Percentiles rank a stretch among this genome's conserved stretches.
These are phyloP conservation scores for Globisporangium yorkense DNA, from an alignment of 352 stramenopile genomes.

Conservation along the genomic window DNA sequence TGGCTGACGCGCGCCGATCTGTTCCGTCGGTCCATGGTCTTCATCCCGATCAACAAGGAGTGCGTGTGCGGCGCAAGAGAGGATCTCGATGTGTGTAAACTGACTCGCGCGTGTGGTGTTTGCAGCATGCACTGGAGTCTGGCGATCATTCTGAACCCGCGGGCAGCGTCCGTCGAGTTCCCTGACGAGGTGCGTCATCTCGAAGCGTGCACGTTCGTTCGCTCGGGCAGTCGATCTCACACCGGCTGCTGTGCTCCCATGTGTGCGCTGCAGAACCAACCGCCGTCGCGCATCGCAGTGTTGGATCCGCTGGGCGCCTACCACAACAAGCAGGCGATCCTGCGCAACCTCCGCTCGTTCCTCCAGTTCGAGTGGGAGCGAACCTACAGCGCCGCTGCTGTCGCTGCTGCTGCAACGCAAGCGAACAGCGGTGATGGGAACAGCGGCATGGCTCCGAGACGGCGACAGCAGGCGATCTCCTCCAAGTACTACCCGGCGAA, in stretches of 20 bases:
- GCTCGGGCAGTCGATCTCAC: background rate
- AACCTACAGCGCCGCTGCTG: constrained; percentile 5
- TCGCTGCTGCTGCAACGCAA: background rate
- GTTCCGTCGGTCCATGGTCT: constrained; percentile 70
- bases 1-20: constrained; percentile 63
- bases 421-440: background rate
- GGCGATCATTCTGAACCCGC: constrained; percentile 70
- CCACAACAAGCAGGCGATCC: constrained; percentile 51
- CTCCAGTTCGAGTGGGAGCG: constrained; percentile 50
- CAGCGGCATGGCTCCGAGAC: background rate
- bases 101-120: background rate
- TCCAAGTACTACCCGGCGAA: constrained; percentile 26
- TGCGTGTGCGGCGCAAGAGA: constrained; percentile 19
- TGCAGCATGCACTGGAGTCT: constrained; percentile 79
- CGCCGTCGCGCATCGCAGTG: constrained; percentile 51
- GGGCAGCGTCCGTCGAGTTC: constrained; percentile 25
- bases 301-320: constrained; percentile 70
- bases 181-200: constrained; percentile 21
- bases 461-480: background rate
- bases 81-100: background rate
- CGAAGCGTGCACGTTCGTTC: background rate
- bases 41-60: constrained; percentile 87
- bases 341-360: constrained; percentile 56
- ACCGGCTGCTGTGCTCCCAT: background rate
- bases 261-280: constrained; percentile 17